Evolutionary conservation across 441 rosid species (phyloP), one percentile per base, ranked within the genome.

Genomic region (Eruca vesicaria): DNA sequence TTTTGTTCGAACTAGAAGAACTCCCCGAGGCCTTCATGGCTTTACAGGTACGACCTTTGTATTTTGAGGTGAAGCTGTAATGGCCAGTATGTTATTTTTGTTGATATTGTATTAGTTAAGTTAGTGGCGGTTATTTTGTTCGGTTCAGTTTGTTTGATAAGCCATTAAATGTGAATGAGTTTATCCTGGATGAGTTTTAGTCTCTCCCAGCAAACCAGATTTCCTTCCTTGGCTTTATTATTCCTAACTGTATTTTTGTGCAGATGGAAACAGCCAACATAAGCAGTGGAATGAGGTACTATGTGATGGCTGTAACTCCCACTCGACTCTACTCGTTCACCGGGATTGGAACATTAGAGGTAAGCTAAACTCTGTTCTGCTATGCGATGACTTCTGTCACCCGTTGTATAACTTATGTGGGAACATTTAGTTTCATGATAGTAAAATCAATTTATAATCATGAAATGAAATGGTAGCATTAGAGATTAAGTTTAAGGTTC

Each of bases 221-320:
- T 50, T 38, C 64, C 23, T 60, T 26, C 15, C 18, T 31, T 26
- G 18, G 33, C 14, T 29, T 71, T 31, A 5, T 26, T 58, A 10
- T 52, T 52, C 16, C 10, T 45, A 63, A 45, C 63, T 73, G 12
- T 19, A 66, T 20, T 78, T 73, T 23, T 81, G 60, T 75, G 65
- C 82, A 96, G 98, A 92, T 94, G 98, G 99, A 96, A 86, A 89
- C 97, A 32, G 91, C 98, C 70, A 89, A 50, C 75, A 67, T 88
- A 63, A 82, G 79, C 82, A 79, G 79, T 63, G 97, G 95, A 74
- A 90, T 92, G 67, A 89, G 98, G 82, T 94, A 90, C 82, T 94
- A 94, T 80, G 88, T 96, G 92, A 96, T 96, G 99, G 99, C 96
- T 79, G 98, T 96, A 65, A 94, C 98, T 81, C 99, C 98, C 60